Evolutionary conservation across 1,139 yeast species (phyloP), one percentile per base, ranked within the genome.

Genomic region (Pichia terricola): DNA sequence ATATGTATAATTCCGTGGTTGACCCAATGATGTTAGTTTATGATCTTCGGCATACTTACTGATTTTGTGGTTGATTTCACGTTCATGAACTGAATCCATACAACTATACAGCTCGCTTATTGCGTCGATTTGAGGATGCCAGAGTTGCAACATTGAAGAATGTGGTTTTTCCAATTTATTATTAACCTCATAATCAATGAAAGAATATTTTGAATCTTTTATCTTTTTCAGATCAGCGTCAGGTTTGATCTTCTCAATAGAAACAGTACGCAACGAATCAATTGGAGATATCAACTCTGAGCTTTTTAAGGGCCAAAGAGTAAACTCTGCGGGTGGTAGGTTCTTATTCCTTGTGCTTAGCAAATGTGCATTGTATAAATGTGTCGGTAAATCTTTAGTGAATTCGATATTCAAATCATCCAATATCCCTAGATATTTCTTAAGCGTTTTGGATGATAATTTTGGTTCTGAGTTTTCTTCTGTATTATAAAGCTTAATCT

Each of bases 351-450:
- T 44, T 2, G 54, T 51, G 40, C 66, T 72, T 3, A 73, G 54
- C 28, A 77, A 59, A 40, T 66, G 61, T 0, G 73, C 48, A 10
- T 76, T 67, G 54, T 76, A 78, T 5, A 79, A 58, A 58, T 79
- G 85, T 1, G 73, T 48, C 0, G 75, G 72, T 33, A 77, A 59
- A 55, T 79, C 82, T 11, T 56, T 57, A 10, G 72, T 58, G 46
- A 67, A 71, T 4, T 69, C 71, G 2, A 61, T 60, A 50, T 77
- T 79, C 22, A 75, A 47, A 8, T 57, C 47, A 10, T 65, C 59
- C 4, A 75, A 42, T 4, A 69, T 56, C 41, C 57, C 59, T 7
- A 55, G 30, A 27, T 39, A 42, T 11, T 46, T 44, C 34, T 39
- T 36, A 3, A 40, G 25, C 9, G 40, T 43, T 16, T 43, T 35